phyloP scores from a whole-genome alignment of 2,329 filamentous ascomycete species.

The Fusarium liriodendri region DNA sequence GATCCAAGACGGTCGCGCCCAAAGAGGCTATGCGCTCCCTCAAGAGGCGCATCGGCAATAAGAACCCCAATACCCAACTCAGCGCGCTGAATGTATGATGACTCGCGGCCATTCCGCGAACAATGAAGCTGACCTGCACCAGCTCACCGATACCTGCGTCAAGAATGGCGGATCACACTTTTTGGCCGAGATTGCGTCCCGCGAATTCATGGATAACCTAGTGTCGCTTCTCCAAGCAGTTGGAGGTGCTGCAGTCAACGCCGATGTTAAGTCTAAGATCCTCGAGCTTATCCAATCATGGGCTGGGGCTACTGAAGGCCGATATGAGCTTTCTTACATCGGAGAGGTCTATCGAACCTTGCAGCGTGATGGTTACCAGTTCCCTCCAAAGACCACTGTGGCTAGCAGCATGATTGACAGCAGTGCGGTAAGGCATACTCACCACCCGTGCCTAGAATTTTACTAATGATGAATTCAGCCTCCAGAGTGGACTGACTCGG shows the following conservation, averaged over 20 bases:
- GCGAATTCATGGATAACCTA: constrained; percentile 98
- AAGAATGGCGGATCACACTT: constrained; percentile 99
- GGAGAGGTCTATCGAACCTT: constrained; percentile 86
- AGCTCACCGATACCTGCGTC: constrained; percentile 97
- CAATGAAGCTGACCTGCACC: constrained; percentile 25
- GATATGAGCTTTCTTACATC: constrained; percentile 86
- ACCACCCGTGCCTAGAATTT: too few species aligned
- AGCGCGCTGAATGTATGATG: constrained; percentile 85
- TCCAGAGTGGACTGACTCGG: constrained; percentile 96
- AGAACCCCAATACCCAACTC: constrained; percentile 96
- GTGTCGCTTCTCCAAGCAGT: constrained; percentile 88
- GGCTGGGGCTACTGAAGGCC: constrained; percentile 88
- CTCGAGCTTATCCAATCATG: constrained; percentile 93
- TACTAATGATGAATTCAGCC: constrained; percentile 65
- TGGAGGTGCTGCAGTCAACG: constrained; percentile 79
- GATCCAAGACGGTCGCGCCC: constrained; percentile 96
- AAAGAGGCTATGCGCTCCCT: constrained; percentile 98
- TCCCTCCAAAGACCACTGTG: constrained; percentile 87
- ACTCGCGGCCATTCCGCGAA: neutral
- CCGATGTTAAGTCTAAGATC: constrained; percentile 89
- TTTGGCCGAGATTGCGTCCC: constrained; percentile 91
- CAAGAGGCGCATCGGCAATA: constrained; percentile 94
- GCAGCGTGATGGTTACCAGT: constrained; percentile 86
- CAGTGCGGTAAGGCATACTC: constrained; percentile 77
- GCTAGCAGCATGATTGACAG: constrained; percentile 99